Conservation (phyloP, 495 filamentous ascomycete genomes). For the Sabuloglossum arenarium region DNA sequence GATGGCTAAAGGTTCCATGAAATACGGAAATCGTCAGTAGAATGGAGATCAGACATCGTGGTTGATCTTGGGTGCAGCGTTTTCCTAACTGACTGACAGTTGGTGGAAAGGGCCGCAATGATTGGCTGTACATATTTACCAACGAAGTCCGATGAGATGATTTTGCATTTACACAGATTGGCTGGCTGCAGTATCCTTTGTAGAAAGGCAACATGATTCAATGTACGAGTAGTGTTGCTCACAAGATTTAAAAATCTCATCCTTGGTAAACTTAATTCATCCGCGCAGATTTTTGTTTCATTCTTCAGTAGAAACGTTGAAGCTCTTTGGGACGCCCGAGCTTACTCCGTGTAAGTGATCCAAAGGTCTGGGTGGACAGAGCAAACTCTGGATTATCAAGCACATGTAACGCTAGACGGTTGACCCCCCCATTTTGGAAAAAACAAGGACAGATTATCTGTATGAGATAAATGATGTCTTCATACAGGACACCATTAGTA, state of each 20-base stretch:
- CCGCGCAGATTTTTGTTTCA: too few species aligned
- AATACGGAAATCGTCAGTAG: conserved; percentile 23
- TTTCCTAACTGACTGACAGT: conserved; percentile 7
- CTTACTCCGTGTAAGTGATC: too few species aligned
- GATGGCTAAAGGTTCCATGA: conserved; percentile 26
- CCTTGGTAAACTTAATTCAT: neutral
- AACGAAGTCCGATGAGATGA: neutral
- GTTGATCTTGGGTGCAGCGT: conserved; percentile 37
- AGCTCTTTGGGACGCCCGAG: too few species aligned
- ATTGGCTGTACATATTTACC: neutral
- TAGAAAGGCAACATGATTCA: neutral
- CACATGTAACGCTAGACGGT: too few species aligned
- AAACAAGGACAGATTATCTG: too few species aligned
- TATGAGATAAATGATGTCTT: too few species aligned
- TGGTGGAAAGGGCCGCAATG: conserved; percentile 5
- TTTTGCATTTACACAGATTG: neutral
- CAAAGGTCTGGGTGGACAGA: too few species aligned
- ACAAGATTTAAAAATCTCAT: neutral
- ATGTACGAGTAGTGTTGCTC: neutral
- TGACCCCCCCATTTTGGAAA: too few species aligned
- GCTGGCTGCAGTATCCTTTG: neutral
- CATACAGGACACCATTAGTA: too few species aligned
- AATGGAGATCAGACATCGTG: conserved; percentile 30
- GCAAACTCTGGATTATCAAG: too few species aligned
- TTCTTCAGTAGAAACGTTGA: too few species aligned